Evolutionary conservation across 1,139 yeast genomes (phyloP).

Genomic region (Saccharomyces hybrid): DNA sequence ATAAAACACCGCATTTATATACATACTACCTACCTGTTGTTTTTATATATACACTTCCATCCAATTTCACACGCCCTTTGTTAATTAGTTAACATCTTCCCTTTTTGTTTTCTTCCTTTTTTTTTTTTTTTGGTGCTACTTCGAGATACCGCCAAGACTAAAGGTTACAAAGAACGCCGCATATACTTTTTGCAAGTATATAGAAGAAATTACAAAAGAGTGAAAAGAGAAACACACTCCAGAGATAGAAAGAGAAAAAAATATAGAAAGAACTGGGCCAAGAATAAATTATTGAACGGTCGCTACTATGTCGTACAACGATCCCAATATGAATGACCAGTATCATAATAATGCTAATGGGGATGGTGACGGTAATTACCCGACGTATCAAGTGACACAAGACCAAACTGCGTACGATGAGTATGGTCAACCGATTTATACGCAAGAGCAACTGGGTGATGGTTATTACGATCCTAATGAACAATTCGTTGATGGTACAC

Average conservation of each 20-base stretch:
- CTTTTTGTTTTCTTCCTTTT: background rate
- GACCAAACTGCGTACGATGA: conserved; percentile 16
- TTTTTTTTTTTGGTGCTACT: background rate
- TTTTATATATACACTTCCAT: background rate
- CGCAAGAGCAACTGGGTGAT: conserved; percentile 7
- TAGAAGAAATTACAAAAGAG: background rate
- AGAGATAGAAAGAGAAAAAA: background rate
- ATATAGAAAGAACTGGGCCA: background rate
- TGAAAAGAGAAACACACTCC: background rate
- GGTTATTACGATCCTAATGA: conserved; percentile 15
- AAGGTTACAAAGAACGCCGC: background rate
- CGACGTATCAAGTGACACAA: conserved; percentile 5
- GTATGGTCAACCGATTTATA: conserved; percentile 25
- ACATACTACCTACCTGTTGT: background rate
- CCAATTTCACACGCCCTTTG: background rate
- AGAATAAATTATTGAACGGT: background rate
- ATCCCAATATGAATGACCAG: background rate
- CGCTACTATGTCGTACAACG: background rate
- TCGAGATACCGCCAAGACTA: background rate
- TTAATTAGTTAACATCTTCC: background rate
- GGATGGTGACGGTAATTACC: conserved; percentile 8
- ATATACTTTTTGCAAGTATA: background rate
- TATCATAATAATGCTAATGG: background rate
- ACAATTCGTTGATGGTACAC: conserved; percentile 10
- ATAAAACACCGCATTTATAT: conserved; percentile 4